Percentiles rank a stretch among this genome's conserved stretches.
These are phyloP conservation scores for Chytriomyces sp. DNA, from an alignment of 192 early-diverging fungal species.

Conservation along the genomic window DNA sequence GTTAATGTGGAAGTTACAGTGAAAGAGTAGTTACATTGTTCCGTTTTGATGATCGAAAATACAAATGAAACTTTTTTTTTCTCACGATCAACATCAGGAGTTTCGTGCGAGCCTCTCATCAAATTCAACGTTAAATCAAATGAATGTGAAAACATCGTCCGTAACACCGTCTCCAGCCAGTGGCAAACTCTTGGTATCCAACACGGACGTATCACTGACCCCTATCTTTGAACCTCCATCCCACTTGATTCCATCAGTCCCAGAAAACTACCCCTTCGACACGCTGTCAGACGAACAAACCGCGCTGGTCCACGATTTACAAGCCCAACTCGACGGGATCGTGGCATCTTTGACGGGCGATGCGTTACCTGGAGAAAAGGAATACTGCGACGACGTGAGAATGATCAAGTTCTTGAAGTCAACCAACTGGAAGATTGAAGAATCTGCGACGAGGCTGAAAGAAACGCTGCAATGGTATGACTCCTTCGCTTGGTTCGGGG, in stretches of 20 bases:
- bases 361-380: slow-evolving; percentile 20
- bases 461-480: slow-evolving; percentile 76
- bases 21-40: no score
- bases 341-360: background rate
- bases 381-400: slow-evolving; percentile 50
- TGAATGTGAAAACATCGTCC: no score
- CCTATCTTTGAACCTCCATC: background rate
- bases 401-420: slow-evolving; percentile 70
- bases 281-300: background rate
- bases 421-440: slow-evolving; percentile 68
- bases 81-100: no score
- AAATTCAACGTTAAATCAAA: no score
- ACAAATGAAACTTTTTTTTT: no score
- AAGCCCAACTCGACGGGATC: background rate
- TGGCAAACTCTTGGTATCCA: no score
- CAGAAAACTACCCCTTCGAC: slow-evolving; percentile 16
- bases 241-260: background rate
- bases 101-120: no score
- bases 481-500: no score
- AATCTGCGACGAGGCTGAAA: slow-evolving; percentile 57
- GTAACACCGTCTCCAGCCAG: no score
- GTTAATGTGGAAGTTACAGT: no score
- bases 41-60: no score
- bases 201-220: no score
- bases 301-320: background rate